Evolutionary conservation across 2,329 filamentous ascomycete genomes (phyloP).

Genomic region (Stachybotrys echinatus): DNA sequence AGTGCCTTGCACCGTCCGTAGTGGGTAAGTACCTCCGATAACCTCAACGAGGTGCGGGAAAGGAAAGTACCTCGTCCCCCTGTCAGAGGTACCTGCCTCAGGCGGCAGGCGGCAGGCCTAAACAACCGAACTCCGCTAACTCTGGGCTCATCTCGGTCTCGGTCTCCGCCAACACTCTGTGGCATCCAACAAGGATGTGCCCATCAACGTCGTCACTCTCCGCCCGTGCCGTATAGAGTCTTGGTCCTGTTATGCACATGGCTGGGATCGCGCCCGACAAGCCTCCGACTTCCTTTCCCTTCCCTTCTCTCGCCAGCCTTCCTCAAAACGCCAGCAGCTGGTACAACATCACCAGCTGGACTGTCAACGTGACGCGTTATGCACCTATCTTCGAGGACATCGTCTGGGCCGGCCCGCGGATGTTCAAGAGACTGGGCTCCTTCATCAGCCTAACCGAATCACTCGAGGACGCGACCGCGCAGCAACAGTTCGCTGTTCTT

Average conservation of each 20-base stretch:
- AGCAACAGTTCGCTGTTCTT: slow-evolving; percentile 14
- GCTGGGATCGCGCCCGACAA: neutral
- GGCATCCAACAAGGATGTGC: neutral
- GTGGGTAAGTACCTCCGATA: too few relatives aligned
- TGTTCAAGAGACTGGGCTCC: slow-evolving; percentile 64
- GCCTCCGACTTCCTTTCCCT: neutral
- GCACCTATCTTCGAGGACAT: slow-evolving; percentile 64
- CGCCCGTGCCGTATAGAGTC: neutral
- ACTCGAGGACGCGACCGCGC: slow-evolving; percentile 40
- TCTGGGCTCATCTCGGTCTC: neutral
- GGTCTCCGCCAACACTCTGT: neutral
- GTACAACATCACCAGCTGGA: slow-evolving; percentile 53
- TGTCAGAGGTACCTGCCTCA: too few relatives aligned
- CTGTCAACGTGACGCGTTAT: slow-evolving; percentile 53
- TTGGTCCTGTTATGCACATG: neutral
- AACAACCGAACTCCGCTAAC: neutral
- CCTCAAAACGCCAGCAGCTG: slow-evolving; percentile 38
- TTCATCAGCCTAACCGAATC: slow-evolving; percentile 56
- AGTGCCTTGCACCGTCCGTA: too few relatives aligned
- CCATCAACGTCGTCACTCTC: neutral
- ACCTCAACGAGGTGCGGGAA: too few relatives aligned
- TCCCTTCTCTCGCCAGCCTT: neutral
- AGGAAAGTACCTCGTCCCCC: too few relatives aligned
- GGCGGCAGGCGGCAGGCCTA: too few relatives aligned
- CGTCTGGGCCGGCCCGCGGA: slow-evolving; percentile 62